phyloP scores from a whole-genome alignment of 495 filamentous ascomycete genomes.

The Annulohypoxylon nitens region DNA sequence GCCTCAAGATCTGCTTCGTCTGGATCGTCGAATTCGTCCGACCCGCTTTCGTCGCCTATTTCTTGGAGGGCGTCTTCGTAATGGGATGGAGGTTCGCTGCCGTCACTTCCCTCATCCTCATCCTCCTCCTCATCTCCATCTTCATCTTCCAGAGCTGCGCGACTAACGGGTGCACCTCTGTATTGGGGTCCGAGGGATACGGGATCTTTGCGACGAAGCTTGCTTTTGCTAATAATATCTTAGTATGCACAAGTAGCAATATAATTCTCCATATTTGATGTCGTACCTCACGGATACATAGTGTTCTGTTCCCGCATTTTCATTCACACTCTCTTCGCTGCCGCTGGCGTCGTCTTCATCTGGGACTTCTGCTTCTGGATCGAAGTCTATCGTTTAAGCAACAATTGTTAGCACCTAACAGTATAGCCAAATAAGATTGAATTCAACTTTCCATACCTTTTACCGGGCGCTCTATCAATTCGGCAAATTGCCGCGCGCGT shows the following conservation, averaged over 20 bases:
- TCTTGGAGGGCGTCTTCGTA: constrained; percentile 47
- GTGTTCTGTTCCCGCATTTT: constrained; percentile 77
- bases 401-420: constrained; percentile 28
- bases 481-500: constrained; percentile 55
- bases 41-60: constrained; percentile 48
- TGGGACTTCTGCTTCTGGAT: constrained; percentile 81
- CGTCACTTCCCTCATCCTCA: constrained; percentile 55
- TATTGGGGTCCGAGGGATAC: constrained; percentile 83
- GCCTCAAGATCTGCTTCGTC: constrained; percentile 62
- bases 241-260: constrained; percentile 3
- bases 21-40: constrained; percentile 62
- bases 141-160: constrained; percentile 70
- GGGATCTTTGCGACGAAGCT: constrained; percentile 79
- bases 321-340: constrained; percentile 66
- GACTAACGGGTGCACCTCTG: constrained; percentile 79
- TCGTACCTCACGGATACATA: constrained; percentile 83
- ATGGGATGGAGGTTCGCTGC: constrained; percentile 33
- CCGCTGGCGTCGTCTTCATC: constrained; percentile 64
- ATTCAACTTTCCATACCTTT: constrained; percentile 51
- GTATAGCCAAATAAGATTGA: neutral
- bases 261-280: constrained; percentile 24
- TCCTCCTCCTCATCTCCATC: constrained; percentile 58
- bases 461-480: constrained; percentile 56
- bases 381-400: constrained; percentile 73
- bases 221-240: constrained; percentile 74